Conservation (phyloP, 495 filamentous ascomycete species). For the Aspergillus mulundensis region DNA sequence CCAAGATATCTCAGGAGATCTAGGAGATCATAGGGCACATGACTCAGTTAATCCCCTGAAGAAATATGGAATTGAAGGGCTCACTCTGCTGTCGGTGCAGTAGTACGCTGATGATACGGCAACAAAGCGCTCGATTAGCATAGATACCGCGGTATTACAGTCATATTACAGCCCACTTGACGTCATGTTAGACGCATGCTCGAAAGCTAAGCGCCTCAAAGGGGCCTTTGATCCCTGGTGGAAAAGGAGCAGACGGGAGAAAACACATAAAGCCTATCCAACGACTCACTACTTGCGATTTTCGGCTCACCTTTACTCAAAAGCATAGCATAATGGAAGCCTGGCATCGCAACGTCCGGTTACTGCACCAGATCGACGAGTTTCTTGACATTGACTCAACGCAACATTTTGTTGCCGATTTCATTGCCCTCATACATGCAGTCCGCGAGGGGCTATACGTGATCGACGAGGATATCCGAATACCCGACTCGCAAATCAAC, state of each 20-base stretch:
- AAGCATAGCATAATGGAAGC: slow-evolving; percentile 17
- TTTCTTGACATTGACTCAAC: slow-evolving; percentile 27
- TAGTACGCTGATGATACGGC: background rate
- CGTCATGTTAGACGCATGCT: slow-evolving; percentile 12
- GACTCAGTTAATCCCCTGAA: background rate
- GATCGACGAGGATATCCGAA: slow-evolving; percentile 24
- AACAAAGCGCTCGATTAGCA: background rate
- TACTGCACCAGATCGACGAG: slow-evolving; percentile 31
- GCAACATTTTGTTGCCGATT: slow-evolving; percentile 24
- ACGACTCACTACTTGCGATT: background rate
- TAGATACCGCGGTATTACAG: background rate
- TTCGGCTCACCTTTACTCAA: background rate
- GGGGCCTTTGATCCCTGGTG: background rate
- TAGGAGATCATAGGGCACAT: background rate
- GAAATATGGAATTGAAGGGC: background rate
- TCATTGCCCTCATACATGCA: slow-evolving; percentile 27
- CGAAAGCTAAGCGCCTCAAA: background rate
- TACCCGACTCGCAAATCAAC: slow-evolving; percentile 30
- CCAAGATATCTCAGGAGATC: background rate
- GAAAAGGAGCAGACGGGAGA: background rate
- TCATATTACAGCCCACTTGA: slow-evolving; percentile 6
- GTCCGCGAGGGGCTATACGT: slow-evolving; percentile 27
- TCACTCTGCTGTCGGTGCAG: background rate
- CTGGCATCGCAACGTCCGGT: slow-evolving; percentile 27
- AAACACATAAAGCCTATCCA: background rate